Base-by-base conservation (phyloP, 768 basidiomycete genomes). In the Boletus pseudo-olivaceus region DNA sequence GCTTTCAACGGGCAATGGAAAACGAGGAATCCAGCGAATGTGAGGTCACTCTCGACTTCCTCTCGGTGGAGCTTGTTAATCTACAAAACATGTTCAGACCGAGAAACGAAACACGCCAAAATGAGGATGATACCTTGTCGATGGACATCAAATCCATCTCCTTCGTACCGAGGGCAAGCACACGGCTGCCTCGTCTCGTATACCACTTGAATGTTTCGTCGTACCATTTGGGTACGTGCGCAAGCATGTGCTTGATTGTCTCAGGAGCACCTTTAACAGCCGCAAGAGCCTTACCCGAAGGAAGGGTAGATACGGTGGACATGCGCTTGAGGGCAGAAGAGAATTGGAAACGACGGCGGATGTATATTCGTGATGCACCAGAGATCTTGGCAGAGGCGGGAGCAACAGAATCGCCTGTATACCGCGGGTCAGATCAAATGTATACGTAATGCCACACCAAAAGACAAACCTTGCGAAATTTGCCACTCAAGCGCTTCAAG, bases 241-340 rank as follows among this genome's bases (percentile, higher is more conserved):
- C 74, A 46, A 95, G 82, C 93, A 98, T 98, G 17, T 72, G 72
- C 69, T 90, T 94, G 68, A 99, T 90, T 3, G 95, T 98, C 72
- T 99, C 97, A 0, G 97, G 97, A 0, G 97, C 97, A 47, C 97
- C 97, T 73, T 98, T 99, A 51, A 97, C 93, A 1, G 94, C 80
- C 5, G 80, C 81, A 8, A 91, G 60, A 4, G 80, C 76, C 53
- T 77, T 81, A 15, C 83, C 83, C 11, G 82, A 83, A 6, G 88
- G 78, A 37, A 81, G 75, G 1, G 83, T 82, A 7, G 85, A 82
- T 26, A 99, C 76, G 1, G 95, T 98, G 2, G 92, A 93, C 97
- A 99, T 99, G 59, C 97, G 84, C 73, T 99, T 99, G 45, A 99
- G 79, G 1, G 94, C 91, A 2, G 94, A 97, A 19, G 94, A 97